phyloP scores from a whole-genome alignment of 2,329 filamentous ascomycete genomes.

The Fusarium sp. region DNA sequence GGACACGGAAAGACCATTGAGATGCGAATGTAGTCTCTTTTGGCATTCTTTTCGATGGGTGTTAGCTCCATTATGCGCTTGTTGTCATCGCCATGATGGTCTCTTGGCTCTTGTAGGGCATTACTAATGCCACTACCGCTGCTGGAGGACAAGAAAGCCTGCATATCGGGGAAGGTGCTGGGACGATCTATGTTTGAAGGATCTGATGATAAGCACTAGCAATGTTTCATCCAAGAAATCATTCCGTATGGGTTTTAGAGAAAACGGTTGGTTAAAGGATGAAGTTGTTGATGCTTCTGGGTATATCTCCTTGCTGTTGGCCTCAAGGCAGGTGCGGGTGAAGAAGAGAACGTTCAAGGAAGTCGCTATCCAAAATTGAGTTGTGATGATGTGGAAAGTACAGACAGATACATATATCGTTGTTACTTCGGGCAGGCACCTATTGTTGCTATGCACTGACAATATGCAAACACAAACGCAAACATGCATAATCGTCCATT shows the following conservation, averaged over 20 bases:
- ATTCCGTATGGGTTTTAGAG: neutral
- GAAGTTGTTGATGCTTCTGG: neutral
- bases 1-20: conserved; percentile 16
- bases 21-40: conserved; percentile 29
- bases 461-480: neutral
- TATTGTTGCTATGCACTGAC: neutral
- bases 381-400: neutral
- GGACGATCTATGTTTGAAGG: neutral
- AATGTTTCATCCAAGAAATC: neutral
- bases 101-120: neutral
- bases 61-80: conserved; percentile 19
- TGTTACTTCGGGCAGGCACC: neutral
- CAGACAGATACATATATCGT: neutral
- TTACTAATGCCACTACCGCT: too few relatives aligned
- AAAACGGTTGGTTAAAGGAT: neutral
- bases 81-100: neutral
- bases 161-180: neutral
- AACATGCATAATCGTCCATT: neutral
- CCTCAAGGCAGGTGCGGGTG: too few relatives aligned
- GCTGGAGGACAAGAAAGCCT: neutral
- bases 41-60: conserved; percentile 27
- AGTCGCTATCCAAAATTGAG: neutral
- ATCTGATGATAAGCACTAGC: neutral
- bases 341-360: neutral
- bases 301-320: too few relatives aligned